Evolutionary conservation across 768 basidiomycete genomes (phyloP), one percentile per base, ranked within the genome.

Genomic region (Pleurotus ostreatus): DNA sequence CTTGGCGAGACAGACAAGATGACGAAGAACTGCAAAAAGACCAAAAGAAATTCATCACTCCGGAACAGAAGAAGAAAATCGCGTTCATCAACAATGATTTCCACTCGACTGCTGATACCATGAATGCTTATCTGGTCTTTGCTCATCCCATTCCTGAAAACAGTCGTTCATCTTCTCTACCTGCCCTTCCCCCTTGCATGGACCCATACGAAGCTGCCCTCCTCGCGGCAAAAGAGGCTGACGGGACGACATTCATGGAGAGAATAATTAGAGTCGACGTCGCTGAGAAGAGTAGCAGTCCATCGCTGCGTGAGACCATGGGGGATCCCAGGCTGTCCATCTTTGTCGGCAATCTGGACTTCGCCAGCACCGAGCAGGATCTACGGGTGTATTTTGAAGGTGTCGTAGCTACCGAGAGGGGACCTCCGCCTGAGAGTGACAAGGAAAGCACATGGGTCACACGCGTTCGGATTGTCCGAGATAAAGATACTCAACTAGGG

Each of bases 41-140:
- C 55, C 77, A 80, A 51, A 88, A 92, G 67, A 75, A 75, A 38
- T 91, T 82, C 68, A 80, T 97, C 49, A 91, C 83, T 5, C 80
- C 92, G 0, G 80, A 79, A 49, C 90, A 97, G 71, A 98, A 96
- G 77, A 92, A 95, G 73, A 90, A 87, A 60, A 84, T 98, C 53
- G 92, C 94, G 0, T 97, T 94, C 69, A 97, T 98, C 68, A 91
- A 94, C 66, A 86, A 86, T 54, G 92, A 96, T 62, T 84, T 98
- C 65, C 94, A 98, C 70, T 75, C 85, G 2, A 78, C 82, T 34
- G 86, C 87, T 3, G 84, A 84, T 62, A 78, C 83, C 15, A 82
- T 92, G 57, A 91, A 94, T 65, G 91, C 92, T 0, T 99, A 99
- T 68, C 71, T 96, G 46, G 93, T 98, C 16, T 94, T 98, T 68